Evolutionary conservation across 495 filamentous ascomycete species (phyloP).

Genomic region (Neurospora sp.): DNA sequence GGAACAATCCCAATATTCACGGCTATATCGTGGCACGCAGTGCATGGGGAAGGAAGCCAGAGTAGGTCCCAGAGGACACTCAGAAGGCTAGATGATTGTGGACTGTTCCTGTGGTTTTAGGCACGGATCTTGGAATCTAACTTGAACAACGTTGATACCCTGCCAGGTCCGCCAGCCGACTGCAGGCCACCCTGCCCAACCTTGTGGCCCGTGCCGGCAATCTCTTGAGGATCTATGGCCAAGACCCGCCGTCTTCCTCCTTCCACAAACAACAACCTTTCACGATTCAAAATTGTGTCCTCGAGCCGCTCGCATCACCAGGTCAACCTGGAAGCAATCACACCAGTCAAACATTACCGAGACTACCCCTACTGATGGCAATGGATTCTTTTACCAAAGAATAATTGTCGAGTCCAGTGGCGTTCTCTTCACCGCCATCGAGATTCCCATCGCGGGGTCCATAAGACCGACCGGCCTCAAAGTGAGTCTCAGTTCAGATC

Average conservation of each 20-base stretch:
- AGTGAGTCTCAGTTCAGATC: not conserved
- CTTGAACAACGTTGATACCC: not conserved
- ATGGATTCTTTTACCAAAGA: not conserved
- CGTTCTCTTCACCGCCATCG: not conserved
- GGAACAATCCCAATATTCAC: not conserved
- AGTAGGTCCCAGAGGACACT: not conserved
- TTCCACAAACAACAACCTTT: too few species aligned
- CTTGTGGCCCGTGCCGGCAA: not conserved
- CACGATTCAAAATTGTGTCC: too few species aligned
- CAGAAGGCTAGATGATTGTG: not conserved
- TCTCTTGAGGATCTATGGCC: too few species aligned
- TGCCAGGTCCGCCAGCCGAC: too few species aligned
- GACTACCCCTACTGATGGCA: not conserved
- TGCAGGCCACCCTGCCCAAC: too few species aligned
- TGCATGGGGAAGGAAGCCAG: not conserved
- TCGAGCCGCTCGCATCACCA: not conserved
- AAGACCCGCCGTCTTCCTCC: too few species aligned
- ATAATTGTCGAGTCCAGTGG: not conserved
- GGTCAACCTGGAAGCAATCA: not conserved
- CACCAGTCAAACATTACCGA: not conserved
- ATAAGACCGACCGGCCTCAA: not conserved
- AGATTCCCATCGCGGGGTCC: not conserved
- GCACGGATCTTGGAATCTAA: not conserved
- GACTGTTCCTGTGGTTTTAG: not conserved
- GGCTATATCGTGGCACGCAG: not conserved